Evolutionary conservation across 805 yeast species (phyloP).

Genomic region (Komagataella mondaviorum): DNA sequence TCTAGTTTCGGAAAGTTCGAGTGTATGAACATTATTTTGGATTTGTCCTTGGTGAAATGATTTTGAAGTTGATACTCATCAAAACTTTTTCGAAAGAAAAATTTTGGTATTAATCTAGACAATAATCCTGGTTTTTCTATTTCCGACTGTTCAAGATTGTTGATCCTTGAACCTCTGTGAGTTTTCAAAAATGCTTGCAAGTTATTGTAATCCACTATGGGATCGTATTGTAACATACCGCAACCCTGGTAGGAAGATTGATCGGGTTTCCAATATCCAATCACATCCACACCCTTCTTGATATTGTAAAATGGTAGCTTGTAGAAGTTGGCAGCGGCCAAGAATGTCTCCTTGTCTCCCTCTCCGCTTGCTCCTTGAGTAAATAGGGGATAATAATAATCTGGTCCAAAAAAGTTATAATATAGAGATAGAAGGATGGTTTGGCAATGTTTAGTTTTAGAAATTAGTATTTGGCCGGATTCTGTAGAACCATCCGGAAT

Average conservation of each 20-base stretch:
- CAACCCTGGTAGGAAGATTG: conserved; percentile 27
- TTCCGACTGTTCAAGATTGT: neutral
- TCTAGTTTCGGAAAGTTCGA: conserved; percentile 42
- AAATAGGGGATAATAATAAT: conserved; percentile 29
- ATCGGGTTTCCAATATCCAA: conserved; percentile 27
- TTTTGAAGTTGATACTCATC: conserved; percentile 7
- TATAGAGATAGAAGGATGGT: conserved; percentile 35
- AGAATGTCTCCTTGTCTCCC: conserved; percentile 48
- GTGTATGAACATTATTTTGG: conserved; percentile 29
- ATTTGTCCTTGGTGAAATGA: conserved; percentile 12
- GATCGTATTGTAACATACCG: conserved; percentile 46
- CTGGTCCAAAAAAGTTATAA: conserved; percentile 39
- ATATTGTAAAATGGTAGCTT: conserved; percentile 34
- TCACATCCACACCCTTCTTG: conserved; percentile 30
- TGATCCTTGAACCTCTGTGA: conserved; percentile 3
- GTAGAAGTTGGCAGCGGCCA: conserved; percentile 35
- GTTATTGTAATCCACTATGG: conserved; percentile 24
- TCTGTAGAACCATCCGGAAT: conserved; percentile 43
- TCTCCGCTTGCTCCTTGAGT: conserved; percentile 37
- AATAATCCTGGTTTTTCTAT: neutral
- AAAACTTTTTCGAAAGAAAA: conserved; percentile 3
- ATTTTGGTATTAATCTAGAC: neutral
- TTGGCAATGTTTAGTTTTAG: conserved; percentile 32
- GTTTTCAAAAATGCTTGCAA: conserved; percentile 7
- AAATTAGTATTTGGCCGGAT: conserved; percentile 39